Percentiles rank a stretch among this genome's conserved stretches.
Conservation (phyloP, 441 rosid species). For the Biscutella laevigata region DNA sequence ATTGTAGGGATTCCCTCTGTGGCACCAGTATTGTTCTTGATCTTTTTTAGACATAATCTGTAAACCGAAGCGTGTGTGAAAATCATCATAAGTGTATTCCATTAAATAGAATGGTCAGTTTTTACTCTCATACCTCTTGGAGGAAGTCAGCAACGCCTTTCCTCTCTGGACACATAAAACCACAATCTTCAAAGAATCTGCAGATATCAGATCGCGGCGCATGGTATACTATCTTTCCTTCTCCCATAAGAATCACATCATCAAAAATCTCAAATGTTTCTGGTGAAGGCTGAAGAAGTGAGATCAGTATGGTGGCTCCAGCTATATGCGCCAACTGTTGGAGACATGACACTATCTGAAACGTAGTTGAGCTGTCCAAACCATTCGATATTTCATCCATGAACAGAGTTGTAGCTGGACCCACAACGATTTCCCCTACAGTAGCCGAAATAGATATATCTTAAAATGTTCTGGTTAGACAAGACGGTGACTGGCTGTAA, state of each 20-base stretch:
- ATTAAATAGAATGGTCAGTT: not conserved
- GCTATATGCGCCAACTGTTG: constrained; percentile 37
- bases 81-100: not conserved
- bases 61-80: not conserved
- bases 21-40: constrained; percentile 55
- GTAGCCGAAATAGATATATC: not conserved
- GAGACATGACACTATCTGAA: constrained; percentile 36
- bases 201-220: constrained; percentile 27
- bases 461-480: not conserved
- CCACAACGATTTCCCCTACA: constrained; percentile 36
- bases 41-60: constrained; percentile 52
- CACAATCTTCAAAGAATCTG: constrained; percentile 34
- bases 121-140: constrained; percentile 37
- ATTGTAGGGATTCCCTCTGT: constrained; percentile 27
- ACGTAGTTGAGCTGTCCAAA: constrained; percentile 42
- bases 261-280: constrained; percentile 47
- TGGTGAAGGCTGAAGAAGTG: constrained; percentile 46
- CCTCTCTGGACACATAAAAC: constrained; percentile 54
- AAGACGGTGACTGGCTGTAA: not conserved
- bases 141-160: constrained; percentile 67
- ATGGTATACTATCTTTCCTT: constrained; percentile 38
- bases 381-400: constrained; percentile 51
- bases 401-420: constrained; percentile 36
- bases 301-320: constrained; percentile 32
- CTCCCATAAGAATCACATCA: constrained; percentile 40